A percentile compares a stretch with the other conserved stretches of the same genome.
Conservation (phyloP, 1,284 basidiomycete genomes). For the Vanrija humicola region DNA sequence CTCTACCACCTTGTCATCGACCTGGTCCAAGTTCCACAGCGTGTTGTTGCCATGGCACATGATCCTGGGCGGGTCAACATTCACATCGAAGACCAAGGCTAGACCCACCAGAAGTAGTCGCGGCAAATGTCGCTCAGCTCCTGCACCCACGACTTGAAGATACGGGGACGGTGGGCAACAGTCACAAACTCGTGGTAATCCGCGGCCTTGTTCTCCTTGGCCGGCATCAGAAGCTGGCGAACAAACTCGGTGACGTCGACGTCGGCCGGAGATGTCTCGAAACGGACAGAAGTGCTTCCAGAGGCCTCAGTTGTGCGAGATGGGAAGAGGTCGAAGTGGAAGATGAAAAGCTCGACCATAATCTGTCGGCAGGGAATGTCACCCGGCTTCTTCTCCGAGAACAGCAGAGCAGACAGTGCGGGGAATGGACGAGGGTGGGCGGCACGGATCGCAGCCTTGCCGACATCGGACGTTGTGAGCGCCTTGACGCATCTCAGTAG, state of each 20-base stretch:
- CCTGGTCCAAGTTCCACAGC: constrained; percentile 76
- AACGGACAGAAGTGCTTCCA: constrained; percentile 18
- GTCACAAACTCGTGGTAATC: constrained; percentile 80
- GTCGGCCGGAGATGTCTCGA: constrained; percentile 15
- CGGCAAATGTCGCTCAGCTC: constrained; percentile 85
- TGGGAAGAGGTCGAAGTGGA: constrained; percentile 75
- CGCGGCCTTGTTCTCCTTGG: constrained; percentile 35
- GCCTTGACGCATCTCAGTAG: constrained; percentile 91
- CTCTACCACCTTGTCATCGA: constrained; percentile 77
- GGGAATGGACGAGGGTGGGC: constrained; percentile 80
- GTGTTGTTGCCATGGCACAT: constrained; percentile 94
- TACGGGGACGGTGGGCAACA: constrained; percentile 70
- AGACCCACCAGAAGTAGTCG: constrained; percentile 79
- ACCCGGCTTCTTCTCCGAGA: constrained; percentile 95
- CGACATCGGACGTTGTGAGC: constrained; percentile 72
- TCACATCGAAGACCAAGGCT: too few relatives aligned
- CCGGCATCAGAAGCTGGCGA: constrained; percentile 40
- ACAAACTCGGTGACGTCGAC: constrained; percentile 32
- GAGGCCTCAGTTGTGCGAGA: constrained; percentile 42
- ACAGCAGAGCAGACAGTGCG: constrained; percentile 76
- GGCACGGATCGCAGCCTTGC: constrained; percentile 65
- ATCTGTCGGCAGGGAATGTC: constrained; percentile 85
- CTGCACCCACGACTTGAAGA: constrained; percentile 86
- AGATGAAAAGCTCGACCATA: constrained; percentile 76
- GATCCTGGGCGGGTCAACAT: constrained; percentile 54